phyloP scores from a whole-genome alignment of 768 basidiomycete species.

The Hypholoma sublateritium region DNA sequence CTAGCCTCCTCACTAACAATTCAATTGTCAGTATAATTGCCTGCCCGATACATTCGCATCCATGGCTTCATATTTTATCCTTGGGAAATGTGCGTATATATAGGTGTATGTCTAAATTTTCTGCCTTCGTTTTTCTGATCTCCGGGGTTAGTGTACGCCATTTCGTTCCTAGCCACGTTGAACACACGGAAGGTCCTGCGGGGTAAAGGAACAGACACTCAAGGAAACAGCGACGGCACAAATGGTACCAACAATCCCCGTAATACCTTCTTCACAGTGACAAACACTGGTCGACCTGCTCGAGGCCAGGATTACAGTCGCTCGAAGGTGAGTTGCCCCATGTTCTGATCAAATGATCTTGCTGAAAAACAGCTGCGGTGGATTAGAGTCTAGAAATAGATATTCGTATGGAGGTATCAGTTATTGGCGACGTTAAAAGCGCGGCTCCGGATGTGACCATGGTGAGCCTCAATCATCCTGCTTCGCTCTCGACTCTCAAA shows the following conservation, averaged over 20 bases:
- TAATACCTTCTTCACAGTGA: slow-evolving; percentile 24
- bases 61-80: slow-evolving; percentile 56
- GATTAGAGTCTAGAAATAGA: slow-evolving; percentile 31
- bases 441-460: slow-evolving; percentile 4
- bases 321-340: not conserved
- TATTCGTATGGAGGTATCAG: slow-evolving; percentile 30
- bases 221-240: slow-evolving; percentile 21
- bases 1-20: not conserved
- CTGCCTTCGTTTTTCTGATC: not conserved
- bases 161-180: slow-evolving; percentile 43
- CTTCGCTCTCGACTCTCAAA: not conserved
- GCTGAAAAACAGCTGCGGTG: not conserved
- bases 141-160: slow-evolving; percentile 34
- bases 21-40: slow-evolving; percentile 44
- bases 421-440: slow-evolving; percentile 24
- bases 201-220: slow-evolving; percentile 50
- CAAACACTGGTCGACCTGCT: slow-evolving; percentile 15
- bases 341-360: too few species aligned
- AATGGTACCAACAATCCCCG: slow-evolving; percentile 8
- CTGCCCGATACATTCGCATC: slow-evolving; percentile 54
- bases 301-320: slow-evolving; percentile 6
- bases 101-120: not conserved
- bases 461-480: slow-evolving; percentile 1
- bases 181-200: slow-evolving; percentile 54
- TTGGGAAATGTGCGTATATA: slow-evolving; percentile 51